Evolutionary conservation across 169 alveolate genomes (phyloP).

Genomic region (Plasmodium sp.): DNA sequence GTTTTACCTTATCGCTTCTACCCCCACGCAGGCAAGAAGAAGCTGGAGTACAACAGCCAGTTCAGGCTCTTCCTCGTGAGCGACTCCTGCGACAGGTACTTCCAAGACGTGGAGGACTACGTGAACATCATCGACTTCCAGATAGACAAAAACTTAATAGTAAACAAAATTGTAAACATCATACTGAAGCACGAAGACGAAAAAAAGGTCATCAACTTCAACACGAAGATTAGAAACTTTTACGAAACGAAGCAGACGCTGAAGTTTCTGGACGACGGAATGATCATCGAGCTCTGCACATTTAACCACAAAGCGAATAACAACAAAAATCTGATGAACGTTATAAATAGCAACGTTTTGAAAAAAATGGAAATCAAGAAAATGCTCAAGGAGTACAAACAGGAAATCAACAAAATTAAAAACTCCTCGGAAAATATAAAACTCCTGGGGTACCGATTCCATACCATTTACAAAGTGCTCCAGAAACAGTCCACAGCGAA

Average conservation of each 20-base stretch:
- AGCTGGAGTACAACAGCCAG: conserved; percentile 51
- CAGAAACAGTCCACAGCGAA: conserved; percentile 14
- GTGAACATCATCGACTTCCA: conserved; percentile 56
- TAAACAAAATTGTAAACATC: conserved; percentile 39
- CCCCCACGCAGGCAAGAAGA: conserved; percentile 23
- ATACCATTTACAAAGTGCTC: conserved; percentile 59
- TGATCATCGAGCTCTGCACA: conserved; percentile 56
- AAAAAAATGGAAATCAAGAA: conserved; percentile 72
- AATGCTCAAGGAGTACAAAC: conserved; percentile 60
- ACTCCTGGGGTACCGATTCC: conserved; percentile 38
- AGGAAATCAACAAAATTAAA: conserved; percentile 61
- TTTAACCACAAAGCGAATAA: conserved; percentile 20
- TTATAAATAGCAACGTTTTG: conserved; percentile 34
- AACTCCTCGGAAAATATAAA: conserved; percentile 51
- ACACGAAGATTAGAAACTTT: conserved; percentile 60
- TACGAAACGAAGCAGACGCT: conserved; percentile 71
- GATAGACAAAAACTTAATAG: conserved; percentile 47
- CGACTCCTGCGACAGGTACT: conserved; percentile 46
- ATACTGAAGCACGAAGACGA: conserved; percentile 64
- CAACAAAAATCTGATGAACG: conserved; percentile 38
- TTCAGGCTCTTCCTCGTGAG: conserved; percentile 61
- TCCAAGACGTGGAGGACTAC: conserved; percentile 64
- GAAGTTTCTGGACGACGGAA: conserved; percentile 69
- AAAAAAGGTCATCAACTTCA: conserved; percentile 49
- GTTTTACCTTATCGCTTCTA: background rate